A percentile compares a stretch with the other conserved stretches of the same genome.
Evolutionary conservation across 495 filamentous ascomycete species (phyloP).

Genomic region (Halenospora varia): DNA sequence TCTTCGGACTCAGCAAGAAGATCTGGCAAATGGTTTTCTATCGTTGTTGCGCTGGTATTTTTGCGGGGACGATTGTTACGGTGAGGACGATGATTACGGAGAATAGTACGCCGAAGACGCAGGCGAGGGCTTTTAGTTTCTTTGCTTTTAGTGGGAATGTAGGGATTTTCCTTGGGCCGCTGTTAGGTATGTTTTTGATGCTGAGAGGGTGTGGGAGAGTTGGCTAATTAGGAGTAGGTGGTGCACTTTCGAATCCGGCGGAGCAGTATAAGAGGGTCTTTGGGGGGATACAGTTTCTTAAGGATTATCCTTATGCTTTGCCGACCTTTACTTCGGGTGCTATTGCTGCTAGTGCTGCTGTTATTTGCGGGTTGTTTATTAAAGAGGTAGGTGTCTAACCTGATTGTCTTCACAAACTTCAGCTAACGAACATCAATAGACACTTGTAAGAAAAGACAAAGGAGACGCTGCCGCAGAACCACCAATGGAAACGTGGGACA

Average conservation of each 20-base stretch:
- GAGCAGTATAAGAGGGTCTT: constrained; percentile 53
- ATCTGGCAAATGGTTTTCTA: constrained; percentile 66
- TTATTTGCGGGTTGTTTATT: constrained; percentile 44
- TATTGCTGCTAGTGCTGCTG: constrained; percentile 44
- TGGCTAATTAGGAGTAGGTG: constrained; percentile 32
- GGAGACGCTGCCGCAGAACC: constrained; percentile 25
- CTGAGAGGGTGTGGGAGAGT: neutral
- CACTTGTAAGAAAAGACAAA: constrained; percentile 23
- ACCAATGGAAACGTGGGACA: constrained; percentile 43
- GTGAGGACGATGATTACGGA: constrained; percentile 69
- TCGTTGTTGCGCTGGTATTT: constrained; percentile 61
- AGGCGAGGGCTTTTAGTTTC: constrained; percentile 66
- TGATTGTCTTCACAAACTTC: neutral
- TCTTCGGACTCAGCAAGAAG: constrained; percentile 58
- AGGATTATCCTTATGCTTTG: constrained; percentile 60
- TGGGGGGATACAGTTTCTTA: constrained; percentile 48
- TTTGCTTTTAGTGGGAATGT: constrained; percentile 67
- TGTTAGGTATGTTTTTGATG: constrained; percentile 40
- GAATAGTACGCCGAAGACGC: constrained; percentile 59
- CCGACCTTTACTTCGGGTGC: constrained; percentile 49
- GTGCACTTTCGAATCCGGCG: constrained; percentile 57
- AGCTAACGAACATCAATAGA: constrained; percentile 16
- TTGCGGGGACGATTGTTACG: constrained; percentile 65
- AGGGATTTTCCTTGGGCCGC: constrained; percentile 63
- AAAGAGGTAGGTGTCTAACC: constrained; percentile 53